Percentiles rank a stretch among this genome's conserved stretches.
Evolutionary conservation across 2,329 filamentous ascomycete genomes (phyloP).

Genomic region (Colletotrichum horii): DNA sequence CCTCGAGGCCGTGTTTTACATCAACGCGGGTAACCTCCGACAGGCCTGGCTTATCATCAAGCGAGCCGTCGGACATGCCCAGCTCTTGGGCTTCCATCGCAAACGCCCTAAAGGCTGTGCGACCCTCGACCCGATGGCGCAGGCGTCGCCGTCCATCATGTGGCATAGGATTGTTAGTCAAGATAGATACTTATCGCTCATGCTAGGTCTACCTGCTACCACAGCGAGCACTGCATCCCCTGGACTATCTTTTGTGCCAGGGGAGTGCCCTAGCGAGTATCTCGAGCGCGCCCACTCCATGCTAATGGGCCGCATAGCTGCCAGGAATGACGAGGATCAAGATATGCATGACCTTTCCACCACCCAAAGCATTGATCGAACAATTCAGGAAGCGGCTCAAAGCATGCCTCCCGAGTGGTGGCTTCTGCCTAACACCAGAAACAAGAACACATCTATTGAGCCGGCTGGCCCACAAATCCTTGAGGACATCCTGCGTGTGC

Average conservation of each 20-base stretch:
- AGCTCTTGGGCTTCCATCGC: constrained; percentile 45
- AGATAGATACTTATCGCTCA: constrained; percentile 41
- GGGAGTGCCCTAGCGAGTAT: neutral
- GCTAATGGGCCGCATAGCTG: constrained; percentile 29
- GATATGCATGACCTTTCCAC: constrained; percentile 17
- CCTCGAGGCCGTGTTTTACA: constrained; percentile 42
- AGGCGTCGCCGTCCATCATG: constrained; percentile 24
- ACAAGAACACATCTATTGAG: neutral
- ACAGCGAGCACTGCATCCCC: neutral
- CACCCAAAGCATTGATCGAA: constrained; percentile 31
- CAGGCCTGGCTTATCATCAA: constrained; percentile 41
- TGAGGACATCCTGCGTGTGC: constrained; percentile 26
- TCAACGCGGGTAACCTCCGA: constrained; percentile 43
- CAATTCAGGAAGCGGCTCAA: constrained; percentile 28
- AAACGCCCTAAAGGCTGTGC: neutral
- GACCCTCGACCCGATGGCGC: neutral
- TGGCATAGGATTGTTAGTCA: constrained; percentile 41
- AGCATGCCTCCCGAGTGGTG: constrained; percentile 32
- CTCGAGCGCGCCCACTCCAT: neutral
- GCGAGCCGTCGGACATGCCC: constrained; percentile 42
- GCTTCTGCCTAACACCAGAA: constrained; percentile 21
- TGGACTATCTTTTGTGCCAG: neutral
- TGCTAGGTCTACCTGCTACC: constrained; percentile 42
- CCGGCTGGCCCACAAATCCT: constrained; percentile 19
- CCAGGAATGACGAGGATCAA: constrained; percentile 30